Base-by-base conservation (phyloP, 306 rosid species). In the Pterocarpus macrocarpus region DNA sequence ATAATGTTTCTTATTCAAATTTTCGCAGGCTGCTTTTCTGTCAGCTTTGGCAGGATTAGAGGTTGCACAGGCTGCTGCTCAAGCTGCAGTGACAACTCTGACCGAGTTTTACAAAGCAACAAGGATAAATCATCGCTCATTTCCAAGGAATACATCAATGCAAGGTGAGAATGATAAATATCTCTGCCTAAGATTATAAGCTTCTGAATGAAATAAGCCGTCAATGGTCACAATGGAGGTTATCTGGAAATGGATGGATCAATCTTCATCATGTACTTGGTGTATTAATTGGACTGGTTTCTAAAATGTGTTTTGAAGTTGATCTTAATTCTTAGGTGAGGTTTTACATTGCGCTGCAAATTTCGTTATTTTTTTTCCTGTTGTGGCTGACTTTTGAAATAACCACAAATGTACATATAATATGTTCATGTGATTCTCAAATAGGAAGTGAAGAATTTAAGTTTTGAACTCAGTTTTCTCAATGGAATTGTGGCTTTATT, bases 51-150 rank as follows among this genome's bases (percentile, higher is more conserved):
- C 85, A 0, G 98, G 99, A 49, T 82, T 85, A 7, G 87, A 85
- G 61, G 88, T 88, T 80, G 92, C 97, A 30, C 92, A 88, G 77
- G 91, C 92, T 64, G 93, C 99, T 67, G 98, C 99, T 74, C 87
- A 61, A 56, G 96, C 98, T 17, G 99, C 99, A 33, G 86, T 91
- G 84, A 55, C 82, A 9, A 72, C 89, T 41, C 79, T 95, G 35
- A 86, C 93, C 1, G 90, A 90, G 75, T 85, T 75, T 5, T 85
- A 87, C 83, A 81, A 79, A 75, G 35, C 89, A 79, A 85, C 81
- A 68, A 78, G 85, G 82, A 84, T 73, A 81, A 80, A 66, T 68
- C 64, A 67, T 39, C 74, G 71, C 62, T 49, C 91, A 68, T 61
- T 59, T 79, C 78, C 81, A 11, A 82, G 38, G 78, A 88, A 75